These are phyloP conservation scores for Dipodascus geniculatus DNA, from an alignment of 805 yeast species.

Conservation along the genomic window DNA sequence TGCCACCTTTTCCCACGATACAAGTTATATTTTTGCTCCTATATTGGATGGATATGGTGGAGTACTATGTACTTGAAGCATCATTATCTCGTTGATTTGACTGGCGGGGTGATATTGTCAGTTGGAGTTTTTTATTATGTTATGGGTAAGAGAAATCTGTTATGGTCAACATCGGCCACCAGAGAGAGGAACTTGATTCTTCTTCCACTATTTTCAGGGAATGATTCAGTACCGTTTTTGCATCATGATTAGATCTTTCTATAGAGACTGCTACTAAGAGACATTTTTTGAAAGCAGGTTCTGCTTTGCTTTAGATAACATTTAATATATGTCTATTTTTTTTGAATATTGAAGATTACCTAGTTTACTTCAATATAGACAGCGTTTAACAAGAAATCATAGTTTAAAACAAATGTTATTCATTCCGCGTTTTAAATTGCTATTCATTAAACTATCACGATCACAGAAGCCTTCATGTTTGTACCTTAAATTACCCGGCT, in stretches of 20 bases:
- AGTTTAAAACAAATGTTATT: too few species aligned
- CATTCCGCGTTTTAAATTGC: too few species aligned
- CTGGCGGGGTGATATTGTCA: slow-evolving; percentile 82
- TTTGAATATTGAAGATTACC: too few species aligned
- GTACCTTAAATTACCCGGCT: not conserved
- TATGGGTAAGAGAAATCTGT: slow-evolving; percentile 32
- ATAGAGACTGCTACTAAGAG: not conserved
- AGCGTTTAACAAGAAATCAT: too few species aligned
- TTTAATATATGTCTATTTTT: too few species aligned
- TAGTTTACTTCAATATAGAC: too few species aligned
- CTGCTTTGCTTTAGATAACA: too few species aligned
- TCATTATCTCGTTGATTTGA: slow-evolving; percentile 87
- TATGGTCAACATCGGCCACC: not conserved
- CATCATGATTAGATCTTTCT: not conserved
- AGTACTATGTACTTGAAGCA: slow-evolving; percentile 95
- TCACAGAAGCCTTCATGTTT: too few species aligned
- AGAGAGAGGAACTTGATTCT: not conserved
- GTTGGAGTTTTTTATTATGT: slow-evolving; percentile 57
- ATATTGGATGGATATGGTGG: slow-evolving; percentile 97
- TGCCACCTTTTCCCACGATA: slow-evolving; percentile 68
- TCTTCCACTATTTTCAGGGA: not conserved
- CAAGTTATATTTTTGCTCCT: slow-evolving; percentile 53
- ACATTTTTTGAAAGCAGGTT: not conserved
- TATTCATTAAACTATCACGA: too few species aligned
- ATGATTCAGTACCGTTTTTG: not conserved